Conservation (phyloP, 2,329 filamentous ascomycete genomes). For the Delphinella strobiligena region DNA sequence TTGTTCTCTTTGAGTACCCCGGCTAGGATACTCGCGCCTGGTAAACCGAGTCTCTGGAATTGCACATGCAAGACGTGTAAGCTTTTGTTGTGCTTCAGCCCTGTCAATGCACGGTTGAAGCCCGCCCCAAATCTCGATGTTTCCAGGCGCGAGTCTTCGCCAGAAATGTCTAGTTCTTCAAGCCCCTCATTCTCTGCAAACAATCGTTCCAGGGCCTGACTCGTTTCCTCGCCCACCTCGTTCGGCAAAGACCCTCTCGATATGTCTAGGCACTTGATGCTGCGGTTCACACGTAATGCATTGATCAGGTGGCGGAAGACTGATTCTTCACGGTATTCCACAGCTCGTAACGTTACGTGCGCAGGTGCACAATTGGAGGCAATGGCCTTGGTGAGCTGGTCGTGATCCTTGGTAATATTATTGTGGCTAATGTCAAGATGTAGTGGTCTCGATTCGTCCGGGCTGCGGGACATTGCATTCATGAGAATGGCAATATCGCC, state of each 20-base stretch:
- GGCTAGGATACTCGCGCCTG: slow-evolving; percentile 57
- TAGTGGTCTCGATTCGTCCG: slow-evolving; percentile 42
- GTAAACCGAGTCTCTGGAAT: slow-evolving; percentile 55
- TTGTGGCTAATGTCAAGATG: slow-evolving; percentile 57
- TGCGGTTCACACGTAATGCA: slow-evolving; percentile 50
- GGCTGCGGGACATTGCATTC: slow-evolving; percentile 45
- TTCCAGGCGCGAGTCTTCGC: slow-evolving; percentile 60
- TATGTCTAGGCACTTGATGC: slow-evolving; percentile 53
- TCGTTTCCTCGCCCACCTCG: slow-evolving; percentile 56
- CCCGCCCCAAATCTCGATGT: slow-evolving; percentile 57
- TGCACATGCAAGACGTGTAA: slow-evolving; percentile 53
- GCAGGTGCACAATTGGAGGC: slow-evolving; percentile 44
- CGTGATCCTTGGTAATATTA: slow-evolving; percentile 41
- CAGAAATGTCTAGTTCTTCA: slow-evolving; percentile 56
- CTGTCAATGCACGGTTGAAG: slow-evolving; percentile 52
- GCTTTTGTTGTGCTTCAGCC: slow-evolving; percentile 51
- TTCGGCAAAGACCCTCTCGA: slow-evolving; percentile 59
- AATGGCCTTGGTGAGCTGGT: slow-evolving; percentile 41
- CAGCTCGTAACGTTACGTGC: slow-evolving; percentile 53
- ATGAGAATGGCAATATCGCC: slow-evolving; percentile 53
- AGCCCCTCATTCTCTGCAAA: slow-evolving; percentile 57
- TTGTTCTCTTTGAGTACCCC: slow-evolving; percentile 55
- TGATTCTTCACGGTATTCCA: slow-evolving; percentile 55
- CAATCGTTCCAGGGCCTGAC: slow-evolving; percentile 48
- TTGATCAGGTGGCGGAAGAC: slow-evolving; percentile 52